Percentiles rank a stretch among this genome's conserved stretches.
Evolutionary conservation across 371 early-diverging fungal species (phyloP).

Genomic region (Mucor piriformis): DNA sequence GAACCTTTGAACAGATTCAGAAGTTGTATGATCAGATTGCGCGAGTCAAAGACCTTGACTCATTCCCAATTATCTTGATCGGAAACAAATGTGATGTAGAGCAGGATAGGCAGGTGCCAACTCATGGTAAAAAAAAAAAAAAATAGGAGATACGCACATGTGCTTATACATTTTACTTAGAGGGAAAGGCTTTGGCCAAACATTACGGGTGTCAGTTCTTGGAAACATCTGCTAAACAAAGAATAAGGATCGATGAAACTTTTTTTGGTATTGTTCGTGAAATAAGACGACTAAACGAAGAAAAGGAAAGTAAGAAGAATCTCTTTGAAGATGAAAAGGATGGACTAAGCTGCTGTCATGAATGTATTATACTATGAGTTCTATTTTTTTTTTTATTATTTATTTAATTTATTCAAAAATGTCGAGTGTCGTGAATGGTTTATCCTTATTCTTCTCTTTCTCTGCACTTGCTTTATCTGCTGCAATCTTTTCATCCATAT

Average conservation of each 20-base stretch:
- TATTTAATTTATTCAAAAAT: constrained; percentile 33
- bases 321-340: constrained; percentile 8
- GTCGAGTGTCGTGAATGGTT: constrained; percentile 46
- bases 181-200: constrained; percentile 85
- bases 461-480: constrained; percentile 24
- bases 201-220: constrained; percentile 79
- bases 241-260: constrained; percentile 64
- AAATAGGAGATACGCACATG: constrained; percentile 25
- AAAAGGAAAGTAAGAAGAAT: constrained; percentile 39
- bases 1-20: constrained; percentile 70
- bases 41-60: constrained; percentile 79
- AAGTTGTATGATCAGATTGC: constrained; percentile 66
- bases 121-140: constrained; percentile 27
- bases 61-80: constrained; percentile 79
- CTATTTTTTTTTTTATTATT: neutral
- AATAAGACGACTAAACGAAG: constrained; percentile 75
- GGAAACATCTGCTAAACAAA: constrained; percentile 91
- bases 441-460: constrained; percentile 33
- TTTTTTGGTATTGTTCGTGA: constrained; percentile 90
- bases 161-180: constrained; percentile 58
- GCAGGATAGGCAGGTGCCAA: constrained; percentile 76
- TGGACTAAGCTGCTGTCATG: neutral
- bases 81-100: constrained; percentile 92
- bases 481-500: constrained; percentile 31
- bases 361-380: neutral